A percentile compares a stretch with the other conserved stretches of the same genome.
Evolutionary conservation across 768 basidiomycete genomes (phyloP).

Genomic region (Trametes gibbosa): DNA sequence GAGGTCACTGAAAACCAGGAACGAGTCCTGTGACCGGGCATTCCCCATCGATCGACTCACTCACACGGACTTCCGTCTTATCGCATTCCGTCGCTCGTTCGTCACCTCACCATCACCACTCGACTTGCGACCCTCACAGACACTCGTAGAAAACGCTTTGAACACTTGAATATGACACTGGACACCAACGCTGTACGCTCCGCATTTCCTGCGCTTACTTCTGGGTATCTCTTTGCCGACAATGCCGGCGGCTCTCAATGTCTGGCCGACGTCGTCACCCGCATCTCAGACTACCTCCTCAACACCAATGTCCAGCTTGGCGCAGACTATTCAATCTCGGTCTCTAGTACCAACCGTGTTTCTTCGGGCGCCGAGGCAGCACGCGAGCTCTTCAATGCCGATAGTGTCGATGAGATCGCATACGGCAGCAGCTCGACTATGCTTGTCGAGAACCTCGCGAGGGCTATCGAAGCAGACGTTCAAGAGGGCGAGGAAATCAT

Average conservation of each 20-base stretch:
- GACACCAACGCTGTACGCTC: conserved; percentile 48
- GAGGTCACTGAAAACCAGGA: background rate
- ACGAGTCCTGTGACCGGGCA: background rate
- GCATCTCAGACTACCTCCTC: conserved; percentile 63
- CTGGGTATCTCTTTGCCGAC: conserved; percentile 67
- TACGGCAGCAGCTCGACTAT: conserved; percentile 67
- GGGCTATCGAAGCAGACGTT: conserved; percentile 56
- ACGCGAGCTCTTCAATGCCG: conserved; percentile 61
- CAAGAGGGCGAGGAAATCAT: conserved; percentile 69
- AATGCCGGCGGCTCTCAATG: conserved; percentile 77
- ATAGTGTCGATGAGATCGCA: conserved; percentile 58
- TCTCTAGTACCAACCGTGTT: conserved; percentile 49
- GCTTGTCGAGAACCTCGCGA: conserved; percentile 66
- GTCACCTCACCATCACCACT: background rate
- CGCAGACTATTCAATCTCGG: conserved; percentile 63
- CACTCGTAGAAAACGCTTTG: background rate
- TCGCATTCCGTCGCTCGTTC: background rate
- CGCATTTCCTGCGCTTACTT: conserved; percentile 59
- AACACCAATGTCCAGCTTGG: conserved; percentile 76
- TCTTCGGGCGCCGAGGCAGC: conserved; percentile 49
- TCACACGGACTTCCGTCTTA: background rate
- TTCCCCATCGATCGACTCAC: background rate
- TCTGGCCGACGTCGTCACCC: conserved; percentile 50
- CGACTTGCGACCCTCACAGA: background rate
- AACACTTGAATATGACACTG: conserved; percentile 11